Conservation (phyloP, 2,329 filamentous ascomycete species). For the Aspergillus aculeatus region DNA sequence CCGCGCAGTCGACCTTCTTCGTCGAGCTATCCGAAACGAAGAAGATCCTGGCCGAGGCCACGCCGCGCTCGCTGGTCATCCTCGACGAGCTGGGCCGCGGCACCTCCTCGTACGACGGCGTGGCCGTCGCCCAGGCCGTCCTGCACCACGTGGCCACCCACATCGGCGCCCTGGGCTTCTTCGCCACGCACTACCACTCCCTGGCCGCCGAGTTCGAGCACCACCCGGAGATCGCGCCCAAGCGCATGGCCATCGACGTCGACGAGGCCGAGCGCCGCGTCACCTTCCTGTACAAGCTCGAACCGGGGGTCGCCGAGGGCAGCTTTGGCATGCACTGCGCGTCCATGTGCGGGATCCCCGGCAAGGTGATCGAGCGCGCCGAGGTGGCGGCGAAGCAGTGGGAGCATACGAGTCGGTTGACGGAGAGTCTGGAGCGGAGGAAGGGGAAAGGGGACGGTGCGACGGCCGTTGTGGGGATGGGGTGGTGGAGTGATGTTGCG, state of each 20-base stretch:
- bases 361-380: conserved; percentile 77
- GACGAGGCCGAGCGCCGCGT: conserved; percentile 80
- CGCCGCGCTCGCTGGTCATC: conserved; percentile 89
- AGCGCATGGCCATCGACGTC: conserved; percentile 92
- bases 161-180: conserved; percentile 91
- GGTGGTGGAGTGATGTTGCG: conserved; percentile 82
- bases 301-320: conserved; percentile 89
- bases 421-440: conserved; percentile 80
- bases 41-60: conserved; percentile 94
- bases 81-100: conserved; percentile 94
- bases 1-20: conserved; percentile 96
- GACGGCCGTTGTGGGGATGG: conserved; percentile 67
- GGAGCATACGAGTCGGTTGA: conserved; percentile 90
- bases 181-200: conserved; percentile 96
- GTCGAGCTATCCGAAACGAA: conserved; percentile 97
- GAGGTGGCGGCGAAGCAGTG: conserved; percentile 87
- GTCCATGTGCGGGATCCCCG: conserved; percentile 92
- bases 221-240: conserved; percentile 82
- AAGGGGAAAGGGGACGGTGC: conserved; percentile 56
- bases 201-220: conserved; percentile 85
- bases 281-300: conserved; percentile 94
- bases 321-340: conserved; percentile 99
- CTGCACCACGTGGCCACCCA: conserved; percentile 94
- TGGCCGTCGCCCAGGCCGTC: conserved; percentile 93
- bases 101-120: conserved; percentile 92